Evolutionary conservation across 2,329 filamentous ascomycete species (phyloP), one percentile per base, ranked within the genome.

Genomic region (Colletotrichum falcatum): DNA sequence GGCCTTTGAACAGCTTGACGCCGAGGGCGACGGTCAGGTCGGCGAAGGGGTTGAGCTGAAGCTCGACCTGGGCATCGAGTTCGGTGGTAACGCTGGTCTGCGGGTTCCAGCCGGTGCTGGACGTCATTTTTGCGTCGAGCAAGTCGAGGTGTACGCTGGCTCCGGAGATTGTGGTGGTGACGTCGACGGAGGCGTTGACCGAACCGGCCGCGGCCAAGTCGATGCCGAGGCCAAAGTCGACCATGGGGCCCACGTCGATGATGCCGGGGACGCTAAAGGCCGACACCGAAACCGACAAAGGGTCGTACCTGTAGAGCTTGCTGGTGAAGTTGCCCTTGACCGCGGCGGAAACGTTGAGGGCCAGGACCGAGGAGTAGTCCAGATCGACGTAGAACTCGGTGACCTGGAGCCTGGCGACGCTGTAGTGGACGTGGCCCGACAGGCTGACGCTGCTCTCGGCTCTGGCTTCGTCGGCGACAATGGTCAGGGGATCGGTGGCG

Each of bases 361-460:
- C 77, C 23, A 71, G 35, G 51, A 73, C 75, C 71, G 79, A 81
- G 0, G 79, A 71, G 2, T 73, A 77, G 65, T 83, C 81, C 61
- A 85, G 77, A 66, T 85, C 82, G 56, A 85, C 81, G 73, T 80
- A 81, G 9, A 85, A 77, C 48, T 77, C 74, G 48, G 80, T 74
- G 7, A 82, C 73, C 53, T 76, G 73, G 42, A 76, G 74, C n/a
- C 70, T 69, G 48, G 76, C 73, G 71, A 83, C 78, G 70, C 79
- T 79, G 75, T 82, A 84, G 59, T 78, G 76, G 16, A 84, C 76
- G 64, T 80, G 79, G 28, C 83, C 83, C 1, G 81, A 81, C 44
- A 85, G 79, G 6, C 79, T 80, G 35, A 83, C 74, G 20, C 77
- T 76, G 37, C 79, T 77, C 20, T 76, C 76, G 54, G 85, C 76